A percentile compares a stretch with the other conserved stretches of the same genome.
phyloP scores from a whole-genome alignment of 768 basidiomycete genomes.

The Russula griseocarnosa region DNA sequence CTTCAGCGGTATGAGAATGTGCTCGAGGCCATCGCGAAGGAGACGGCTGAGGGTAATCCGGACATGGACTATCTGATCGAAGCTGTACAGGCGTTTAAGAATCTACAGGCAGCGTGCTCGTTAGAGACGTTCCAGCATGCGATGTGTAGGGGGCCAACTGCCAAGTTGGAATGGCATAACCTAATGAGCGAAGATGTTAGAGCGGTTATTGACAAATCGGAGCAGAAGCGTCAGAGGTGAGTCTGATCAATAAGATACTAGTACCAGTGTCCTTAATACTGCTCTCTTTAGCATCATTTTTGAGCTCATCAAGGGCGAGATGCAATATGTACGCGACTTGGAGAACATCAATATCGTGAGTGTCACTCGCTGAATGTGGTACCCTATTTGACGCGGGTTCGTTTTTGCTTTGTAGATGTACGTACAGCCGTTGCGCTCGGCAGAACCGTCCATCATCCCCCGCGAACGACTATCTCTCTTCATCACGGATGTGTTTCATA shows the following conservation, averaged over 20 bases:
- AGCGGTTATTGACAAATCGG: slow-evolving; percentile 60
- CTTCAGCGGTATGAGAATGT: slow-evolving; percentile 80
- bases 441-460: slow-evolving; percentile 75
- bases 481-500: slow-evolving; percentile 86
- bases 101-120: slow-evolving; percentile 74
- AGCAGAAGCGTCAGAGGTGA: slow-evolving; percentile 81
- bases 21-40: slow-evolving; percentile 80
- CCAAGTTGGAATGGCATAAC: slow-evolving; percentile 90
- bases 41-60: slow-evolving; percentile 75
- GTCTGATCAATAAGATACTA: slow-evolving; percentile 31
- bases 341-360: slow-evolving; percentile 77
- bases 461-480: slow-evolving; percentile 68
- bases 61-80: slow-evolving; percentile 80
- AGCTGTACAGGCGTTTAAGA: slow-evolving; percentile 80
- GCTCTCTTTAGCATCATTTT: slow-evolving; percentile 67
- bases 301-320: slow-evolving; percentile 92
- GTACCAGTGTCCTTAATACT: neutral
- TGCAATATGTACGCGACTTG: slow-evolving; percentile 90
- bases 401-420: slow-evolving; percentile 57
- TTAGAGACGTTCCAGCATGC: slow-evolving; percentile 86
- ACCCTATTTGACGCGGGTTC: neutral
- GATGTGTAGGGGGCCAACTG: slow-evolving; percentile 75
- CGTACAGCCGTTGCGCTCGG: slow-evolving; percentile 64
- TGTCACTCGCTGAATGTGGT: neutral
- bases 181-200: slow-evolving; percentile 67